These are phyloP conservation scores for Chlamydomonas reinhardtii DNA, from an alignment of 163 green algal genomes.

Conservation along the genomic window DNA sequence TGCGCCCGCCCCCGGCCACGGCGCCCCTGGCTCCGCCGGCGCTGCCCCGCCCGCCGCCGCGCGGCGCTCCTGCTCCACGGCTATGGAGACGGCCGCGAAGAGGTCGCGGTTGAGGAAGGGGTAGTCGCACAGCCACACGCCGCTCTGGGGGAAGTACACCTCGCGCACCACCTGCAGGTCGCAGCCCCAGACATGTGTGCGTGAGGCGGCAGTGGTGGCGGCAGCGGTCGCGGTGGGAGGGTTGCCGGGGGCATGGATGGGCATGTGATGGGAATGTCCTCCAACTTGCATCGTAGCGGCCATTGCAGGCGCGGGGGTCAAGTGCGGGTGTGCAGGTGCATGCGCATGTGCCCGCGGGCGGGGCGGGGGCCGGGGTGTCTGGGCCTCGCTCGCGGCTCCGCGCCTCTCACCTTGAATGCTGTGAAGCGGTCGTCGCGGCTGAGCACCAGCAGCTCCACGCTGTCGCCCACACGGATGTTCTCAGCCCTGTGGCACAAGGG, in stretches of 20 bases:
- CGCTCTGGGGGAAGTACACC: conserved; percentile 82
- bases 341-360: too few species aligned
- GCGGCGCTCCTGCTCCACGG: conserved; percentile 50
- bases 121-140: conserved; percentile 88
- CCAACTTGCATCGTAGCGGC: too few species aligned
- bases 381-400: too few species aligned
- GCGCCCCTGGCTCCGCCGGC: too few species aligned
- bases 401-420: conserved; percentile 81
- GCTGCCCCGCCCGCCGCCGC: neutral
- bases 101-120: conserved; percentile 78
- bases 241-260: too few species aligned
- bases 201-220: too few species aligned
- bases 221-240: too few species aligned
- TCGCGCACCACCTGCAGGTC: conserved; percentile 84
- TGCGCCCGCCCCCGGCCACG: too few species aligned
- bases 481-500: conserved; percentile 45
- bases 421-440: conserved; percentile 69
- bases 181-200: neutral
- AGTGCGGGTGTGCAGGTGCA: too few species aligned
- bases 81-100: conserved; percentile 71
- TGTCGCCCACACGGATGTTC: conserved; percentile 68
- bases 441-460: conserved; percentile 83
- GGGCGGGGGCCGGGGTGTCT: too few species aligned
- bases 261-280: too few species aligned
- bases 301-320: too few species aligned